These are phyloP conservation scores for Albatrellus ellisii DNA, from an alignment of 768 basidiomycete species.

Conservation along the genomic window DNA sequence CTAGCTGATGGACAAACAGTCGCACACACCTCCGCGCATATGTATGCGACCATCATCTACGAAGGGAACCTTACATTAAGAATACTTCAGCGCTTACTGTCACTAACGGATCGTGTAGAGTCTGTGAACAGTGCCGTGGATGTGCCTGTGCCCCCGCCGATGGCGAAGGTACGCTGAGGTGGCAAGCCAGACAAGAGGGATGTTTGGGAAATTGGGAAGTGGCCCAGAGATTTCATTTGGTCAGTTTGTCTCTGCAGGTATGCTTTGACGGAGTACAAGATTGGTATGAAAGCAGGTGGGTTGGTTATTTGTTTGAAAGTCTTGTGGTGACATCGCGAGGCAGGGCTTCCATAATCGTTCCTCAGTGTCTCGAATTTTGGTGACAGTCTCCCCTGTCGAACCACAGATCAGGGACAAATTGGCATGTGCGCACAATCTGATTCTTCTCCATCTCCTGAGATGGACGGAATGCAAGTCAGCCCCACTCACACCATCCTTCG, in stretches of 20 bases:
- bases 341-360: no score
- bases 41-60: slow-evolving; percentile 3
- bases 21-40: slow-evolving; percentile 5
- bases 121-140: slow-evolving; percentile 3
- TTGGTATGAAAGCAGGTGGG: slow-evolving; percentile 55
- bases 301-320: no score
- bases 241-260: slow-evolving; percentile 43
- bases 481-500: slow-evolving; percentile 2
- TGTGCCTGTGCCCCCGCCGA: neutral
- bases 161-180: neutral
- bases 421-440: no score
- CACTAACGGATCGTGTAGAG: slow-evolving; percentile 10
- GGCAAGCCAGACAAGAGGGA: neutral
- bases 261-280: slow-evolving; percentile 38
- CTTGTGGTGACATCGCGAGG: no score
- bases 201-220: slow-evolving; percentile 5
- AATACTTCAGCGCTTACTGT: slow-evolving; percentile 7
- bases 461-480: neutral
- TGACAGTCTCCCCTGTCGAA: no score
- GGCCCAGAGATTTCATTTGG: slow-evolving; percentile 31
- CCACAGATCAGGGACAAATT: no score
- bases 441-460: no score
- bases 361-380: no score
- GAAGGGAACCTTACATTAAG: slow-evolving; percentile 8
- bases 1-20: slow-evolving; percentile 3